Base-by-base conservation (phyloP, 257 asterid genomes). In the Eucommia ulmoides region DNA sequence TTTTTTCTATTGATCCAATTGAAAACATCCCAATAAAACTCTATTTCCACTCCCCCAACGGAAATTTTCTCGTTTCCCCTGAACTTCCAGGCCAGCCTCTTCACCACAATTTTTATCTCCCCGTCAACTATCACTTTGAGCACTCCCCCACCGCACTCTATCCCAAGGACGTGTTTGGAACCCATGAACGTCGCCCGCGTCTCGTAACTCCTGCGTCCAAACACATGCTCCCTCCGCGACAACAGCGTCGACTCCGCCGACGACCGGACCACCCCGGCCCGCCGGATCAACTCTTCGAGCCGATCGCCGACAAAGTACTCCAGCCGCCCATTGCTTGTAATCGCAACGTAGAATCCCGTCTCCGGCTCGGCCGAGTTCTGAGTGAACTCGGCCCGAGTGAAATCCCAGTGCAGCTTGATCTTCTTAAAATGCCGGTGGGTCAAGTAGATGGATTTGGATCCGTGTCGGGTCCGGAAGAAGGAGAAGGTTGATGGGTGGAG, bases 21-120 rank as follows among this genome's bases (percentile, higher is more conserved):
- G 20, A 69, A 69, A 12, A 69, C 67, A 33, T 69, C 71, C 75
- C 75, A 64, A 23, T 64, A 64, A 55, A 69, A 69, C 17, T 61
- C 54, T 47, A 69, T 67, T 51, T 69, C 75, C 26, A 64, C 49
- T 35, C 63, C 55, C 26, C 59, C 68, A 20, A 69, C 56, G 16
- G 41, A n/a, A 23, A 69, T 69, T 44, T 46, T 69, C 53, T 69
- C 75, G 10, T 69, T 69, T 4, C 71, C 75, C 49, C 71, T 64
- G 20, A 69, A 69, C 49, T 69, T 69, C 75, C 75, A 69, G 3
- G 55, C 67, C 2, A 69, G 59, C 25, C 71, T 69, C 23, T 64
- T 69, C 29, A 69, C 71, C 24, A 55, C 49, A 18, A 69, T 33
- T 12, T 54, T 64, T 4, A 20, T 29, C 41, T 69, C 69, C 7